Conservation (phyloP, 2,329 filamentous ascomycete genomes). For the Parastagonospora avenae region DNA sequence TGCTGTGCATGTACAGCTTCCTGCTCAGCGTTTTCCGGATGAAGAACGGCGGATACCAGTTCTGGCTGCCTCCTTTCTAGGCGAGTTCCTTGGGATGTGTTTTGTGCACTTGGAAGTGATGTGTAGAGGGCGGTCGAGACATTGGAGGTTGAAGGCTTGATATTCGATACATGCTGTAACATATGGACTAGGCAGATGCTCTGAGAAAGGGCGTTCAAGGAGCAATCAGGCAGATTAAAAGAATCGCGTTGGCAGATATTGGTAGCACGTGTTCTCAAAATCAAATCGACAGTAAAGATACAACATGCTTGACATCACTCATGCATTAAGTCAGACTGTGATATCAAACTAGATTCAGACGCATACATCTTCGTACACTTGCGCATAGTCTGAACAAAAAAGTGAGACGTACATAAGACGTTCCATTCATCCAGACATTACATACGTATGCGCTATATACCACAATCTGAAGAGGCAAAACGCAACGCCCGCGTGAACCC, state of each 20-base stretch:
- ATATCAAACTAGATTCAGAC: too few species aligned
- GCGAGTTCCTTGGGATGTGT: background rate
- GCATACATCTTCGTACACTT: background rate
- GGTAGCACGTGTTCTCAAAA: background rate
- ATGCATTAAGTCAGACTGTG: too few species aligned
- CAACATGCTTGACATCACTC: background rate
- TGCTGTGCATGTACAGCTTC: constrained; percentile 90
- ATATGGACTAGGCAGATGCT: background rate
- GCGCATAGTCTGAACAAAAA: background rate
- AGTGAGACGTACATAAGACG: background rate
- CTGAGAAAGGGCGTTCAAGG: background rate
- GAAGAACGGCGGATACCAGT: constrained; percentile 95
- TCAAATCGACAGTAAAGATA: background rate
- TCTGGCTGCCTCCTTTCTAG: constrained; percentile 88
- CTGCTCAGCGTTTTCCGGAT: constrained; percentile 89
- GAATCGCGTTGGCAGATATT: background rate
- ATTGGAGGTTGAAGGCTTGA: background rate
- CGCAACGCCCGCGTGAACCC: background rate
- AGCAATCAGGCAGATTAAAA: background rate
- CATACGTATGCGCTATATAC: constrained; percentile 1
- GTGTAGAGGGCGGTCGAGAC: background rate
- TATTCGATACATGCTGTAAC: constrained; percentile 2
- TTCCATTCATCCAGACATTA: constrained; percentile 6
- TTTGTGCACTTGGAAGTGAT: background rate
- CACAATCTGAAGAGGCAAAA: background rate